These are phyloP conservation scores for Aspergillus carbonarius DNA, from an alignment of 2,329 filamentous ascomycete genomes.

Conservation along the genomic window DNA sequence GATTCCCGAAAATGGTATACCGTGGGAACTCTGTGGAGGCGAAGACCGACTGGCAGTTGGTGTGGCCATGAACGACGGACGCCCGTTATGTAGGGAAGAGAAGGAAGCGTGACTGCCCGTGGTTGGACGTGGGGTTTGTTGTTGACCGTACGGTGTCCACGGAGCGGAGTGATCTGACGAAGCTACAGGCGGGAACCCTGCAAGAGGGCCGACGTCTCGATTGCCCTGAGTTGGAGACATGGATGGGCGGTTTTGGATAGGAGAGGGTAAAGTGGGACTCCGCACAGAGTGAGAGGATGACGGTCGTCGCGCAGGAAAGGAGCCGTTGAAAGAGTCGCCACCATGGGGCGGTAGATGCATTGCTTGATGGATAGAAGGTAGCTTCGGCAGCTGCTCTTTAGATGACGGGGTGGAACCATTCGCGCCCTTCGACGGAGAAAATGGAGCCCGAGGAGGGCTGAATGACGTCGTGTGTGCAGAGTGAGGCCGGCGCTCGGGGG, in stretches of 20 bases:
- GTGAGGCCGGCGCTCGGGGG: constrained; percentile 33
- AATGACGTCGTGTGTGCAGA: constrained; percentile 23
- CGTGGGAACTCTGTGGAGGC: constrained; percentile 38
- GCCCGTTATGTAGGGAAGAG: constrained; percentile 30
- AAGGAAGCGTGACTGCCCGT: constrained; percentile 27
- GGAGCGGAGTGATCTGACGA: constrained; percentile 30
- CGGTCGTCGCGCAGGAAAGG: constrained; percentile 40
- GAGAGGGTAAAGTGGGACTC: constrained; percentile 35
- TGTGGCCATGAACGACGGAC: constrained; percentile 36
- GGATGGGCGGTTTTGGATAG: constrained; percentile 46
- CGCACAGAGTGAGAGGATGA: constrained; percentile 43
- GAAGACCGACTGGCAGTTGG: constrained; percentile 36
- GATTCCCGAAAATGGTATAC: constrained; percentile 43
- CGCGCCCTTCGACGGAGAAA: constrained; percentile 33
- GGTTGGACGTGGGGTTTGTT: constrained; percentile 31
- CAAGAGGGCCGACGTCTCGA: constrained; percentile 48
- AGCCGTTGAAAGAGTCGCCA: constrained; percentile 16
- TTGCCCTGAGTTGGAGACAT: constrained; percentile 53
- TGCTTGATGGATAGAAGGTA: constrained; percentile 29
- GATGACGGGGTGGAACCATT: constrained; percentile 30
- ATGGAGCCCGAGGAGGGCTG: constrained; percentile 30
- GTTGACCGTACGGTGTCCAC: constrained; percentile 35
- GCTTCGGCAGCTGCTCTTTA: constrained; percentile 24
- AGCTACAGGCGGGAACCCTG: constrained; percentile 40
- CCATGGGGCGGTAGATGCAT: constrained; percentile 31